Percentiles rank a stretch among this genome's conserved stretches.
Conservation (phyloP, 192 early-diverging fungal species). For the Umbelopsis sp. region DNA sequence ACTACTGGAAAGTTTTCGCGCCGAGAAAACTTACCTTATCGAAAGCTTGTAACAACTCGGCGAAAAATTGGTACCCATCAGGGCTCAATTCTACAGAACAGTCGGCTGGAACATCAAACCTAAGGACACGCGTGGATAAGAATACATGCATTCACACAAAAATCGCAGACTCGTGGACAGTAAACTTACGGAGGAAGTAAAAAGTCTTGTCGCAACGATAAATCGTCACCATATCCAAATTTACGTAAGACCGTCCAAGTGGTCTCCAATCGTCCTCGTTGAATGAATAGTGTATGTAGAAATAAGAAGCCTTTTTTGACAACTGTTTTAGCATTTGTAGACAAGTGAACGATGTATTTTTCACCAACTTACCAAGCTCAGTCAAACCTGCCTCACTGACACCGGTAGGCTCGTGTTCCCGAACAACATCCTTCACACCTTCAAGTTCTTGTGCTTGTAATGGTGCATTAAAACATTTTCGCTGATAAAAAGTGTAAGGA, state of each 20-base stretch:
- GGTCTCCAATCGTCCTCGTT: slow-evolving; percentile 95
- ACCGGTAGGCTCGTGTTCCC: slow-evolving; percentile 85
- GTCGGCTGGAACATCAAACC: slow-evolving; percentile 86
- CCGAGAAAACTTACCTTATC: slow-evolving; percentile 65
- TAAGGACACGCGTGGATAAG: slow-evolving; percentile 27
- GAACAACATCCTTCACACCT: slow-evolving; percentile 94
- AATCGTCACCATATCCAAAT: slow-evolving; percentile 97
- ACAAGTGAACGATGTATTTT: neutral
- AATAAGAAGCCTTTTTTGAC: slow-evolving; percentile 77
- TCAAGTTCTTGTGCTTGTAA: slow-evolving; percentile 95
- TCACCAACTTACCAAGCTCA: slow-evolving; percentile 59
- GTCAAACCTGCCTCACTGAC: slow-evolving; percentile 87
- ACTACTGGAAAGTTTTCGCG: neutral
- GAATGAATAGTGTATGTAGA: slow-evolving; percentile 95
- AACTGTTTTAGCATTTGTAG: neutral
- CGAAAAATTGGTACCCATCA: slow-evolving; percentile 93
- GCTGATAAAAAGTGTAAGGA: slow-evolving; percentile 41
- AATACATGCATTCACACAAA: neutral
- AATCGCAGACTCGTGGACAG: neutral
- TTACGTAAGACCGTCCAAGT: slow-evolving; percentile 96
- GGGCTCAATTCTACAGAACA: slow-evolving; percentile 94
- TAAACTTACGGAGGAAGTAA: slow-evolving; percentile 75
- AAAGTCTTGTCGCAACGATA: slow-evolving; percentile 90
- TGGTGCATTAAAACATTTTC: slow-evolving; percentile 96
- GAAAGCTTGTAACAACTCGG: slow-evolving; percentile 90